Evolutionary conservation across 2,329 filamentous ascomycete genomes (phyloP).

Genomic region (Phoma sp.): DNA sequence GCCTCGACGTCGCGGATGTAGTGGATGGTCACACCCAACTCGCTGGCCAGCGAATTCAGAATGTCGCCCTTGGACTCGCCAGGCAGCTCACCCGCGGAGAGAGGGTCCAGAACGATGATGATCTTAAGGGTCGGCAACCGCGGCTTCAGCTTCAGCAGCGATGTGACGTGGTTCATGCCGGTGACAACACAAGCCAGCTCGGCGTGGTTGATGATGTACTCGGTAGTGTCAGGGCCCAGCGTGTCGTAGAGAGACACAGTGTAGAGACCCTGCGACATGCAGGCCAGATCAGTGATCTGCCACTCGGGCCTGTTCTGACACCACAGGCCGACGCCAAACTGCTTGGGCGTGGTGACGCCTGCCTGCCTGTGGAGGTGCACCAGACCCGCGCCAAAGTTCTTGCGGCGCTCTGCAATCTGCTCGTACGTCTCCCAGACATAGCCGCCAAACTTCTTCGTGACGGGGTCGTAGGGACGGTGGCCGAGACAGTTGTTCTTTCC

Average conservation of each 20-base stretch:
- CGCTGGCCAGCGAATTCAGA: constrained; percentile 74
- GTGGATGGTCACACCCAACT: constrained; percentile 78
- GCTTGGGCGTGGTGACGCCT: constrained; percentile 66
- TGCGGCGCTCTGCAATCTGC: constrained; percentile 77
- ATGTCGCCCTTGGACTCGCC: constrained; percentile 81
- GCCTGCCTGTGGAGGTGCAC: constrained; percentile 78
- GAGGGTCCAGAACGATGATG: constrained; percentile 83
- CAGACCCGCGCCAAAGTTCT: constrained; percentile 84
- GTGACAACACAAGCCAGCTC: constrained; percentile 76
- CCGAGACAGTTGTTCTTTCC: constrained; percentile 79
- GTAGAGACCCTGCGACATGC: constrained; percentile 85
- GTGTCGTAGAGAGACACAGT: constrained; percentile 97
- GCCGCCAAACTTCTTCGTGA: constrained; percentile 73
- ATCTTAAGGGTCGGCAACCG: constrained; percentile 81
- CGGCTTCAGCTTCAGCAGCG: constrained; percentile 79
- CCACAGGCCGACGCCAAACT: constrained; percentile 80
- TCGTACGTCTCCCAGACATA: constrained; percentile 86
- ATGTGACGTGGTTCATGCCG: constrained; percentile 80
- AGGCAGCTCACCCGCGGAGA: constrained; percentile 77
- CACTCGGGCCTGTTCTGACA: constrained; percentile 87
- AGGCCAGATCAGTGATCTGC: constrained; percentile 85
- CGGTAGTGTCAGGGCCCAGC: constrained; percentile 85
- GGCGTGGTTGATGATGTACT: constrained; percentile 95
- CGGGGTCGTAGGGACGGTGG: constrained; percentile 76
- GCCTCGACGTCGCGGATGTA: constrained; percentile 82